These are phyloP conservation scores for Sporisorium exsertum DNA, from an alignment of 1,284 basidiomycete genomes.

Conservation along the genomic window DNA sequence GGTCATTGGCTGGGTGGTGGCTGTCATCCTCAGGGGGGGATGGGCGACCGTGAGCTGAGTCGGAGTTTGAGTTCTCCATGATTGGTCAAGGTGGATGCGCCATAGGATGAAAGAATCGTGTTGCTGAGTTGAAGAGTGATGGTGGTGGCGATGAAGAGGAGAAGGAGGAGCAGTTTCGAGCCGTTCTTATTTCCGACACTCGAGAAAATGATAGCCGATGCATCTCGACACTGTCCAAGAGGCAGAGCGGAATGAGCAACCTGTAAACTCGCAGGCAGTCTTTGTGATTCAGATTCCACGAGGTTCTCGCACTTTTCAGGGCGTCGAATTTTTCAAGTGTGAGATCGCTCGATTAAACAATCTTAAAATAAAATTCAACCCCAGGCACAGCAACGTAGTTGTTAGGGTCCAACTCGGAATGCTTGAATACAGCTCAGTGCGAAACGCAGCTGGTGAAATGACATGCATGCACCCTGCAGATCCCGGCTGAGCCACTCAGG, in stretches of 20 bases:
- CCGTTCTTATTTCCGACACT: constrained; percentile 19
- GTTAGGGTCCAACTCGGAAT: neutral
- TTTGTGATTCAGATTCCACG: constrained; percentile 35
- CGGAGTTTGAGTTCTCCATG: constrained; percentile 28
- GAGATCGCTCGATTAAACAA: neutral
- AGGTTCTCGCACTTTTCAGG: constrained; percentile 26
- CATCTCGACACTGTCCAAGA: neutral
- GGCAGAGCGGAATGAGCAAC: no score
- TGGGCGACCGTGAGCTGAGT: neutral
- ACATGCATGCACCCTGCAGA: constrained; percentile 31
- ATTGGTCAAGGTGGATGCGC: constrained; percentile 4
- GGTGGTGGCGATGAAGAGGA: neutral
- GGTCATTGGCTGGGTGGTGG: neutral
- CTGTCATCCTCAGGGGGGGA: constrained; percentile 2
- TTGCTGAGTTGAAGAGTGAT: neutral
- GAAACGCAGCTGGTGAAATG: neutral
- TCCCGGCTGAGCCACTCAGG: constrained; percentile 26
- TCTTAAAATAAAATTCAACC: neutral
- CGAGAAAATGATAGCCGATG: constrained; percentile 29
- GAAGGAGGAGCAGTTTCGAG: neutral
- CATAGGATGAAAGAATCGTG: constrained; percentile 7
- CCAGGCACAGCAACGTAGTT: neutral
- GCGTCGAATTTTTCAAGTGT: neutral
- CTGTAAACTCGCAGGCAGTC: no score
- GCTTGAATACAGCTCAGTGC: neutral